These are phyloP conservation scores for Scutellaria baicalensis DNA, from an alignment of 257 asterid species.

Conservation along the genomic window DNA sequence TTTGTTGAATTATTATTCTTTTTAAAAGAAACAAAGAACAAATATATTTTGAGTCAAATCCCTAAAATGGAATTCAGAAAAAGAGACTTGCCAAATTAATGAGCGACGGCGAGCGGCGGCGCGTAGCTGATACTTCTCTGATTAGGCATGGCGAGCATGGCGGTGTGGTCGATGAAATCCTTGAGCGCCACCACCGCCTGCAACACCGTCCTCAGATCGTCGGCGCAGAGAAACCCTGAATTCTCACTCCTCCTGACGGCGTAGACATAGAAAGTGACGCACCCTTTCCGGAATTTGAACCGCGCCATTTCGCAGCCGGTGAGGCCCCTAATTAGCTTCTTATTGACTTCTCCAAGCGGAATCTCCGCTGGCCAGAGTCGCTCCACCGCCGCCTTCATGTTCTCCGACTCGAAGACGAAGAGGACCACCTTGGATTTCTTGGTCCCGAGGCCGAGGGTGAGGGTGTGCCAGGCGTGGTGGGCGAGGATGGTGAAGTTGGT, in stretches of 20 bases:
- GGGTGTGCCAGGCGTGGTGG: slow-evolving; percentile 98
- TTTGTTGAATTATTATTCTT: no score
- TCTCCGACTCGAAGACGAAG: slow-evolving; percentile 83
- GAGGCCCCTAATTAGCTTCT: slow-evolving; percentile 63
- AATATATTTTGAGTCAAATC: slow-evolving; percentile 21
- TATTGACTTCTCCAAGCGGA: slow-evolving; percentile 88
- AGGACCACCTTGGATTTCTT: slow-evolving; percentile 74
- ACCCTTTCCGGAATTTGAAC: slow-evolving; percentile 86
- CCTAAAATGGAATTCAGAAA: neutral
- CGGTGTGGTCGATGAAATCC: slow-evolving; percentile 96
- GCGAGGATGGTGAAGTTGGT: slow-evolving; percentile 96
- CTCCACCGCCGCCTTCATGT: slow-evolving; percentile 48
- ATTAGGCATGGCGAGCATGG: slow-evolving; percentile 94
- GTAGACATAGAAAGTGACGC: slow-evolving; percentile 81
- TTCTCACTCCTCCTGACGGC: slow-evolving; percentile 69
- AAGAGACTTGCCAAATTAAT: slow-evolving; percentile 24
- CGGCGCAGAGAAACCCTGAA: slow-evolving; percentile 56
- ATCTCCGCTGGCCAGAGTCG: slow-evolving; percentile 80
- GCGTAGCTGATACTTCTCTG: slow-evolving; percentile 67
- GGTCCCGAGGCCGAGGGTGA: slow-evolving; percentile 87
- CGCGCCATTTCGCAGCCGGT: slow-evolving; percentile 77
- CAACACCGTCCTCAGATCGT: slow-evolving; percentile 61
- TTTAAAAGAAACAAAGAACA: neutral
- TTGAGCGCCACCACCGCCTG: slow-evolving; percentile 74
- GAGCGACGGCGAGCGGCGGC: slow-evolving; percentile 63